phyloP scores from a whole-genome alignment of 1,139 yeast genomes.

The Lodderomyces margitis region DNA sequence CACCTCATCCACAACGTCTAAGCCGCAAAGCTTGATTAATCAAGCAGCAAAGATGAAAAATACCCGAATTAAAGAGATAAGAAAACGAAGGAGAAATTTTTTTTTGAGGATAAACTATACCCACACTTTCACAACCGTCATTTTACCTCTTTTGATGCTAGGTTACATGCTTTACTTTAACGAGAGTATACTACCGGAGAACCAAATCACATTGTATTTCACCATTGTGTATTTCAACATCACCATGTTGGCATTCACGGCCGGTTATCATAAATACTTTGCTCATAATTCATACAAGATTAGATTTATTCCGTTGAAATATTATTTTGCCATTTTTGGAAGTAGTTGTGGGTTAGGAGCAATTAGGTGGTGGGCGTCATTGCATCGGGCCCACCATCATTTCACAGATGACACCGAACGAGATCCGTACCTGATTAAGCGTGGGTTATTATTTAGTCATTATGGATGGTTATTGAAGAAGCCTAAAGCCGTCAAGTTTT shows the following conservation, averaged over 20 bases:
- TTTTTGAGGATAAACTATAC: slow-evolving; percentile 33
- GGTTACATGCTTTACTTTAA: slow-evolving; percentile 21
- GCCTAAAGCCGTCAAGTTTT: slow-evolving; percentile 42
- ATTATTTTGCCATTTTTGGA: slow-evolving; percentile 52
- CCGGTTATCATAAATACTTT: slow-evolving; percentile 47
- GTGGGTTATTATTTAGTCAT: slow-evolving; percentile 60
- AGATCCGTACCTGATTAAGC: slow-evolving; percentile 64
- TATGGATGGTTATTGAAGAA: slow-evolving; percentile 62
- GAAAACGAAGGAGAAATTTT: slow-evolving; percentile 33
- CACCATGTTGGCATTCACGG: slow-evolving; percentile 40
- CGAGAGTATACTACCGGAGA: slow-evolving; percentile 23
- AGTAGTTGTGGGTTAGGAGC: slow-evolving; percentile 63
- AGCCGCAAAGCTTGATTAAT: slow-evolving; percentile 13
- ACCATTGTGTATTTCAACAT: slow-evolving; percentile 35
- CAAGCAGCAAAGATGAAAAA: slow-evolving; percentile 15
- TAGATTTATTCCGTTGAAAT: slow-evolving; percentile 32
- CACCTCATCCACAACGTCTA: slow-evolving; percentile 2
- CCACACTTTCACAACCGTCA: slow-evolving; percentile 31
- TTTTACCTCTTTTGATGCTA: slow-evolving; percentile 29
- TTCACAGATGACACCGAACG: slow-evolving; percentile 61
- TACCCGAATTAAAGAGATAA: slow-evolving; percentile 24
- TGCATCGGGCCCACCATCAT: slow-evolving; percentile 71
- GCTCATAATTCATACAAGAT: slow-evolving; percentile 57
- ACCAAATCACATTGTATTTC: slow-evolving; percentile 30
- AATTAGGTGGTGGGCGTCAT: slow-evolving; percentile 59